Conservation (phyloP, 73 alveolate species). For the Symbiodinium natans region DNA sequence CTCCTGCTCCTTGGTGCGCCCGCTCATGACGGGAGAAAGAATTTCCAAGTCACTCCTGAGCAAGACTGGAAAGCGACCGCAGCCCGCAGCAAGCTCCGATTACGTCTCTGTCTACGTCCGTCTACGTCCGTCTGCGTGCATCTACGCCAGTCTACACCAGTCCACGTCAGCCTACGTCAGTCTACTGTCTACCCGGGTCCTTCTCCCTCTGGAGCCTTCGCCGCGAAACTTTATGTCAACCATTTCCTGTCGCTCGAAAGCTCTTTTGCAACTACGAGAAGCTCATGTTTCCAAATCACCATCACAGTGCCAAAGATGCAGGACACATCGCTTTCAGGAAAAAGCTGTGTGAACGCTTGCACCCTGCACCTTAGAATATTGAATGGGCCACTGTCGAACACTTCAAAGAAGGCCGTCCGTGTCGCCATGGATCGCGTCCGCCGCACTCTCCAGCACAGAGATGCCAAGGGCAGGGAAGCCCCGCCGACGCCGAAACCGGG, state of each 20-base stretch:
- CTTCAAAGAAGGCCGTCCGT: neutral
- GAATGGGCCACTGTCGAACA: neutral
- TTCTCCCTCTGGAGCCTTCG: no score
- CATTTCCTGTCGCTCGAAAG: slow-evolving; percentile 25
- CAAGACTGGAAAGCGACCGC: neutral
- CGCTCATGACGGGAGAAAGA: neutral
- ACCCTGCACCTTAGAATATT: neutral
- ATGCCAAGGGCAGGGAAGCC: slow-evolving; percentile 90
- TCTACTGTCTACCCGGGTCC: no score
- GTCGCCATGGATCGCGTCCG: neutral
- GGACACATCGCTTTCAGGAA: no score
- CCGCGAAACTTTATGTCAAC: slow-evolving; percentile 75
- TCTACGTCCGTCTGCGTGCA: neutral
- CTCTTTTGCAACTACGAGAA: no score
- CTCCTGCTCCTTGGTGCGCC: slow-evolving; percentile 11
- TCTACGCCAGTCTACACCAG: no score
- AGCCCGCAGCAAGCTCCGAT: no score
- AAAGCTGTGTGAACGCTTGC: neutral
- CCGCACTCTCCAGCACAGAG: neutral
- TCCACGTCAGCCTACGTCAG: no score
- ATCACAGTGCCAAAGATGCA: no score
- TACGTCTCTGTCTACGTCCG: no score
- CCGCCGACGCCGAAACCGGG: slow-evolving; percentile 27
- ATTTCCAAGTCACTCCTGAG: neutral
- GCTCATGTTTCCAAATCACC: no score